A percentile compares a stretch with the other conserved stretches of the same genome.
phyloP scores from a whole-genome alignment of 2,329 filamentous ascomycete species.

The Aspergillus fructus region DNA sequence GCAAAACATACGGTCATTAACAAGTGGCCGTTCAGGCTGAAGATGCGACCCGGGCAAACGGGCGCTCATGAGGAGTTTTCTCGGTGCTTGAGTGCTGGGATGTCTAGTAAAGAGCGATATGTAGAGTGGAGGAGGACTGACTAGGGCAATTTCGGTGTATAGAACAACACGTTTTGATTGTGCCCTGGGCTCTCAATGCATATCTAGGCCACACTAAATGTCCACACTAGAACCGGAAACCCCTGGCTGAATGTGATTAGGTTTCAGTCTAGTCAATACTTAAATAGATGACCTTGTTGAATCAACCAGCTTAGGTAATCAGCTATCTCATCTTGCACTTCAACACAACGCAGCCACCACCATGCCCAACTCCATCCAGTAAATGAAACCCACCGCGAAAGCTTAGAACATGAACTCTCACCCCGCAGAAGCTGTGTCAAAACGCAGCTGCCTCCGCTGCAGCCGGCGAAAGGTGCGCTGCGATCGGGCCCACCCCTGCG shows the following conservation, averaged over 20 bases:
- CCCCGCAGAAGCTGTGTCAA: background rate
- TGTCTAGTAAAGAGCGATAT: conserved; percentile 28
- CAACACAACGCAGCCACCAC: no score
- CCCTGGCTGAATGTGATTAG: no score
- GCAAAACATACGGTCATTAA: conserved; percentile 32
- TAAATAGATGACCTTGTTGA: background rate
- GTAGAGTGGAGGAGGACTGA: conserved; percentile 30
- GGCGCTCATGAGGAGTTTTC: conserved; percentile 35
- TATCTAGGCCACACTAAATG: no score
- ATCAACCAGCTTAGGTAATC: no score
- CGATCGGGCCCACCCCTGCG: conserved; percentile 31
- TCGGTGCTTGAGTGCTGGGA: conserved; percentile 6
- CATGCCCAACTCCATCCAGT: no score
- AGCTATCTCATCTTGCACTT: no score
- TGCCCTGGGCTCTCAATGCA: no score
- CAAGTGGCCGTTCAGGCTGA: conserved; percentile 33
- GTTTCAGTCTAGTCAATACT: no score
- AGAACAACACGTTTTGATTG: no score
- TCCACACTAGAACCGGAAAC: no score
- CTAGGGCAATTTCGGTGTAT: background rate
- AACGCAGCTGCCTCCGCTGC: conserved; percentile 30
- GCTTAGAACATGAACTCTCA: no score
- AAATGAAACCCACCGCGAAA: no score
- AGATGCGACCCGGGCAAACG: conserved; percentile 13
- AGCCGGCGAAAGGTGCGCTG: conserved; percentile 34